Conservation (phyloP, 2,329 filamentous ascomycete species). For the Fusarium sublunatum region DNA sequence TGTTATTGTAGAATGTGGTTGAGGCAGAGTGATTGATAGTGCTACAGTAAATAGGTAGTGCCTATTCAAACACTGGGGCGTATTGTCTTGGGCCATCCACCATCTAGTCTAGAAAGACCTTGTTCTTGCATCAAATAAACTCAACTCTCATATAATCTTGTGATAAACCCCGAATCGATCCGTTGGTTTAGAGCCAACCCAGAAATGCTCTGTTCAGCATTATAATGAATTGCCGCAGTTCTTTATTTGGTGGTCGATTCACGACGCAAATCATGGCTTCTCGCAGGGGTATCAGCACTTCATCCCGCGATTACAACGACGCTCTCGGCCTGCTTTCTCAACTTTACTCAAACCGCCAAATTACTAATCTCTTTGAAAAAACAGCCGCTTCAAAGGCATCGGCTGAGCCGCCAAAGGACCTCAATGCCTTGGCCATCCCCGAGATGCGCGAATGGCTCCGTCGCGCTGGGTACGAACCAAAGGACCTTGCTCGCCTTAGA, state of each 20-base stretch:
- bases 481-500: conserved; percentile 57
- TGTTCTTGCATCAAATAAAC: background rate
- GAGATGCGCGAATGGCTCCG: conserved; percentile 84
- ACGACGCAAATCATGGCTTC: conserved; percentile 10
- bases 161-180: background rate
- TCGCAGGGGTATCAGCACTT: conserved; percentile 24
- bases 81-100: too few relatives aligned
- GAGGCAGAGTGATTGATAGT: too few relatives aligned
- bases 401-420: conserved; percentile 56
- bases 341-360: conserved; percentile 81
- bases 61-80: background rate
- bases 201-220: conserved; percentile 1
- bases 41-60: background rate
- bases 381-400: conserved; percentile 47
- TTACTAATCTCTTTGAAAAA: conserved; percentile 63
- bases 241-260: background rate
- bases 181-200: background rate
- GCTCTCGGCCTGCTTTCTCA: conserved; percentile 80
- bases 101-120: background rate
- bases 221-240: conserved; percentile 7
- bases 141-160: background rate
- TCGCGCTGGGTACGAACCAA: conserved; percentile 76
- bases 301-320: conserved; percentile 64
- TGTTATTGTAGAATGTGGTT: too few relatives aligned
- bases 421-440: conserved; percentile 81